A percentile compares a stretch with the other conserved stretches of the same genome.
Evolutionary conservation across 1,139 yeast genomes (phyloP).

Genomic region (Casaregolazyma suthepensis): DNA sequence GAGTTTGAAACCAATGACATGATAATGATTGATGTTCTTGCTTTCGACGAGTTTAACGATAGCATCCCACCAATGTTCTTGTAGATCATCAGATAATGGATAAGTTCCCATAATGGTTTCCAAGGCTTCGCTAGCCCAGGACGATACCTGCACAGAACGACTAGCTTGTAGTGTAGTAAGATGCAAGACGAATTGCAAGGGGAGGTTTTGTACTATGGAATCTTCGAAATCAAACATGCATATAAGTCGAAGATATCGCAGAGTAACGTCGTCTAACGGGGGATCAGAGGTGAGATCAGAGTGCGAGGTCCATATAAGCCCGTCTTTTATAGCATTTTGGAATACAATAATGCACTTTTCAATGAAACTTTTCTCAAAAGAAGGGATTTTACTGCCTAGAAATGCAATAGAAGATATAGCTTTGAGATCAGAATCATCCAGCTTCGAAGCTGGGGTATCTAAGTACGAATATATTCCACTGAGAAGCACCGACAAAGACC

Average conservation of each 20-base stretch:
- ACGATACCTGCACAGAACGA: background rate
- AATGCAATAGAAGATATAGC: conserved; percentile 2
- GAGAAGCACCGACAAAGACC: background rate
- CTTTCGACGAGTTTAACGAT: background rate
- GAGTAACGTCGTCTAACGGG: background rate
- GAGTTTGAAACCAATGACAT: conserved; percentile 19
- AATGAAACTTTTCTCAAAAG: background rate
- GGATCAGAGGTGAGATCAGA: background rate
- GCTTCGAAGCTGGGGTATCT: background rate
- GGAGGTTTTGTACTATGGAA: background rate
- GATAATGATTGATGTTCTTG: conserved; percentile 4
- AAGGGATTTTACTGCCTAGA: conserved; percentile 1
- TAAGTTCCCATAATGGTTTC: conserved; percentile 4
- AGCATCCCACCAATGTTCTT: conserved; percentile 4
- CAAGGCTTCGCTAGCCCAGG: conserved; percentile 8
- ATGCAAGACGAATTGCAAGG: background rate
- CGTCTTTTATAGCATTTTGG: background rate
- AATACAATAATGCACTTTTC: background rate
- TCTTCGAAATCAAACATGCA: conserved; percentile 2
- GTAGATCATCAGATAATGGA: conserved; percentile 1
- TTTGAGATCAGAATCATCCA: background rate
- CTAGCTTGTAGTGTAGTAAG: conserved; percentile 8
- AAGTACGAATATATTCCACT: background rate
- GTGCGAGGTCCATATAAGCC: background rate
- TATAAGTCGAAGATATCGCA: conserved; percentile 1